Conservation (phyloP, 352 stramenopile species). For the Saprolegnia parasitica region DNA sequence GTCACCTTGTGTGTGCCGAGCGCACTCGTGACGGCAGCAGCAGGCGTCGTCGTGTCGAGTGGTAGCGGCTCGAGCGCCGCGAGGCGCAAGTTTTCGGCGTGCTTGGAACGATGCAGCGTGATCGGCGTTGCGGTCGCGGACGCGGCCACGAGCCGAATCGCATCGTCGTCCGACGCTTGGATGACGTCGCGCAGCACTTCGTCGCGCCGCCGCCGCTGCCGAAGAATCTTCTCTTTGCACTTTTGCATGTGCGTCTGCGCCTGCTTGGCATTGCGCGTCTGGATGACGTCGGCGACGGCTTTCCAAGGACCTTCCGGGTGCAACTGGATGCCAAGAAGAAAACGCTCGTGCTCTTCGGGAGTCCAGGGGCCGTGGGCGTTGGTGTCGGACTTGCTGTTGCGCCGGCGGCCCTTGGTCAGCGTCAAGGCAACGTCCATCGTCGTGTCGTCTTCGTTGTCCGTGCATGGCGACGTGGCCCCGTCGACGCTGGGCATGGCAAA, state of each 20-base stretch:
- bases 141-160: neutral
- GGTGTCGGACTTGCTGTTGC: too few species aligned
- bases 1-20: neutral
- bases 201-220: conserved; percentile 4
- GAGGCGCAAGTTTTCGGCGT: conserved; percentile 5
- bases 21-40: neutral
- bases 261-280: conserved; percentile 51
- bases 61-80: neutral
- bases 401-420: too few species aligned
- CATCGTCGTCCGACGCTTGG: neutral
- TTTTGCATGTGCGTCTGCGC: conserved; percentile 62
- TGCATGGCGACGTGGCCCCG: too few species aligned
- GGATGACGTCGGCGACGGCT: conserved; percentile 41
- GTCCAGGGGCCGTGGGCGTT: conserved; percentile 37
- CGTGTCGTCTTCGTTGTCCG: too few species aligned
- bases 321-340: conserved; percentile 46
- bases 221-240: conserved; percentile 44
- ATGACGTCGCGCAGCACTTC: conserved; percentile 7
- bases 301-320: conserved; percentile 56
- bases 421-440: too few species aligned
- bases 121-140: neutral
- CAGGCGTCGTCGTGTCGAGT: neutral
- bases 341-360: conserved; percentile 54
- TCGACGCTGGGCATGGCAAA: too few species aligned
- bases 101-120: neutral